Conservation (phyloP, 2,329 filamentous ascomycete genomes). For the Thielaviopsis populi region DNA sequence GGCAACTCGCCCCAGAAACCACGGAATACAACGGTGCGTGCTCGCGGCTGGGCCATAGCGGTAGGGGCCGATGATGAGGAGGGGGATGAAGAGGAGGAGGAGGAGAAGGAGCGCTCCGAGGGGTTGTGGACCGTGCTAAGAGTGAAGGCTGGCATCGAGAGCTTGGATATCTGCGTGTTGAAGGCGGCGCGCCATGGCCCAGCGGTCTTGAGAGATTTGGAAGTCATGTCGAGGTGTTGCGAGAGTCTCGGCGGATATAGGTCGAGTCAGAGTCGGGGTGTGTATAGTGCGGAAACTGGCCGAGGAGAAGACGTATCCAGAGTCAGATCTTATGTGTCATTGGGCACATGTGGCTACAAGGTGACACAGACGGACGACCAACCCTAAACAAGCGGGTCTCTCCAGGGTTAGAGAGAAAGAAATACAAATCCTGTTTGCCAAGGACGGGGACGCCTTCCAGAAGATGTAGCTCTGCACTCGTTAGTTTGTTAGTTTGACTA, state of each 20-base stretch:
- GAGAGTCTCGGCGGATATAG: not conserved
- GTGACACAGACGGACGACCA: not conserved
- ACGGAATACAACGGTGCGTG: slow-evolving; percentile 69
- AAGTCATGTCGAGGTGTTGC: not conserved
- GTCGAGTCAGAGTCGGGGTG: too few species aligned
- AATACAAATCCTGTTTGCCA: not conserved
- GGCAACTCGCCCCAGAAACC: slow-evolving; percentile 68
- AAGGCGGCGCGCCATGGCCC: slow-evolving; percentile 42
- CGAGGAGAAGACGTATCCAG: not conserved
- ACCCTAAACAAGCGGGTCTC: not conserved
- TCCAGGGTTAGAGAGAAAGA: not conserved
- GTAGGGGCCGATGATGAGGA: slow-evolving; percentile 23
- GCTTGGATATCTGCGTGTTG: slow-evolving; percentile 33
- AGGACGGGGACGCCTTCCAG: not conserved
- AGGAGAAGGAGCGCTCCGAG: slow-evolving; percentile 23
- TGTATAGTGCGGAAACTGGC: not conserved
- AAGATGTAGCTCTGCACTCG: not conserved
- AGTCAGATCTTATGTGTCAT: not conserved
- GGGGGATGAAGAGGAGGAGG: too few species aligned
- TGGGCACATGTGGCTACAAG: not conserved
- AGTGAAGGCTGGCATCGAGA: slow-evolving; percentile 35
- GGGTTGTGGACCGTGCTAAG: slow-evolving; percentile 35
- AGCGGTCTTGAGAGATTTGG: slow-evolving; percentile 18
- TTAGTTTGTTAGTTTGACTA: not conserved
- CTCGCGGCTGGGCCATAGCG: slow-evolving; percentile 34